These are phyloP conservation scores for Mesembryanthemum crystallinum DNA, from an alignment of 148 eudicot genomes.

Conservation along the genomic window DNA sequence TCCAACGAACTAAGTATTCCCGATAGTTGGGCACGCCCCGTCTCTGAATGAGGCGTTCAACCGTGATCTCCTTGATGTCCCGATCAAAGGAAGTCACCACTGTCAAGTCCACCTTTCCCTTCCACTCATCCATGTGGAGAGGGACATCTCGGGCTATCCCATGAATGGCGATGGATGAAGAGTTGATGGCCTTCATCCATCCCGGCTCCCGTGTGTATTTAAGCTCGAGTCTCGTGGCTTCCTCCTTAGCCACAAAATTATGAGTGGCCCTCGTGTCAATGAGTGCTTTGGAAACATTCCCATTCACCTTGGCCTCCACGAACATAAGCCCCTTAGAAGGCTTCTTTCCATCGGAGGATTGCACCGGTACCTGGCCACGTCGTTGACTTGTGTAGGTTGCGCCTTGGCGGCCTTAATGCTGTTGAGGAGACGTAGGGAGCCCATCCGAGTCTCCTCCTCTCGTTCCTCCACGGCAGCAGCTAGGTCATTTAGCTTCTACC, in stretches of 20 bases:
- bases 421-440: not conserved
- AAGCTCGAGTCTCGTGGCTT: not conserved
- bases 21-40: too few species aligned
- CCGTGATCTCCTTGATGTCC: too few species aligned
- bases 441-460: not conserved
- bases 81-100: too few species aligned
- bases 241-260: not conserved
- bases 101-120: not conserved
- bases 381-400: not conserved
- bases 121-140: not conserved
- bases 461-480: not conserved
- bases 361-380: not conserved
- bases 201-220: not conserved
- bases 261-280: not conserved
- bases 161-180: not conserved
- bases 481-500: not conserved
- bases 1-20: too few species aligned
- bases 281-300: not conserved
- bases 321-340: not conserved
- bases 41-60: too few species aligned
- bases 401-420: conserved; percentile 1
- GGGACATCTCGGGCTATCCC: not conserved
- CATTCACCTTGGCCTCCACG: not conserved
- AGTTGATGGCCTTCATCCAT: not conserved
- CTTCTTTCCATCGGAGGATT: not conserved